These are phyloP conservation scores for Telfairia occidentalis DNA, from an alignment of 331 rosid species.

Conservation along the genomic window DNA sequence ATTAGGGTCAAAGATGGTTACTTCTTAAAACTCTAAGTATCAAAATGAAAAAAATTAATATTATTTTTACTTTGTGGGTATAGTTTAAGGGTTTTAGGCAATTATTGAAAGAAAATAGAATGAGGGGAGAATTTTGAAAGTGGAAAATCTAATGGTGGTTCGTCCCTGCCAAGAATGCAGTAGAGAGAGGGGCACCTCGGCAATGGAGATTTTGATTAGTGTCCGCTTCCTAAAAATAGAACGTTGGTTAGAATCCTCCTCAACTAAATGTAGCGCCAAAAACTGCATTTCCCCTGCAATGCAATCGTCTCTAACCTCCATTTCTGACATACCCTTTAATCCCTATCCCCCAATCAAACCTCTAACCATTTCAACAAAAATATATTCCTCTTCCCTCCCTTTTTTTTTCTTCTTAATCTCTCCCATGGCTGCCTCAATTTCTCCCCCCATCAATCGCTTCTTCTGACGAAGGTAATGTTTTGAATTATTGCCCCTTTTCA, in stretches of 20 bases:
- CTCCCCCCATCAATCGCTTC: not conserved
- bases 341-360: not conserved
- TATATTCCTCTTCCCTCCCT: not conserved
- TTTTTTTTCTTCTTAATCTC: not conserved
- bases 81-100: too few relatives aligned
- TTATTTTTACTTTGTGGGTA: too few relatives aligned
- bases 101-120: not conserved
- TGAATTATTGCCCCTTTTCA: not conserved
- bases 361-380: not conserved
- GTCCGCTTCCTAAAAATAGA: not conserved
- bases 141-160: not conserved
- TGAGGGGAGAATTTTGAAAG: not conserved
- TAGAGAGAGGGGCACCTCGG: not conserved
- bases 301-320: not conserved
- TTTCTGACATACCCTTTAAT: not conserved
- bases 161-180: not conserved
- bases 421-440: not conserved
- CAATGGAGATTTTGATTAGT: constrained; percentile 3
- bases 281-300: not conserved
- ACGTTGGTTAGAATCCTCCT: not conserved
- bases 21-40: too few relatives aligned
- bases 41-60: too few relatives aligned
- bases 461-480: constrained; percentile 3
- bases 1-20: too few relatives aligned
- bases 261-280: constrained; percentile 10